Base-by-base conservation (phyloP, 2,329 filamentous ascomycete species). In the Teratosphaeria zuluensis region DNA sequence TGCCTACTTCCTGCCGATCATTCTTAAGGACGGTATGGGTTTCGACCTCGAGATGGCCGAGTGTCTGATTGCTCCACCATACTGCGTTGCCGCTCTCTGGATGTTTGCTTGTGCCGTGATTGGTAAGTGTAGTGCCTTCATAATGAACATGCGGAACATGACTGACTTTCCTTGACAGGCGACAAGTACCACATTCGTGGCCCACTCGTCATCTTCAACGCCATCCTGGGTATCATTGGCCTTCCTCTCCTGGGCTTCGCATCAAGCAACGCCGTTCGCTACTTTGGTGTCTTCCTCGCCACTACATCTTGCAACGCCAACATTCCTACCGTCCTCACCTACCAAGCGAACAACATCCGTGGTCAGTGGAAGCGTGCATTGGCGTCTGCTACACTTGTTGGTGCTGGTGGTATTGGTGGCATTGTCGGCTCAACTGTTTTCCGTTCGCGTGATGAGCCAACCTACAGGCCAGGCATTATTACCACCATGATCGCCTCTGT, bases 321-420 rank as follows among this genome's bases (percentile, higher is more conserved):
- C 70, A 79, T 92, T 4, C 90, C 90, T 0, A 79, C 84, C 1
- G 78, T 84, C 53, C 84, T 95, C 77, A 82, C 88, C 0, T 94
- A 90, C 75, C 89, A 92, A 75, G 88, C 89, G 51, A 94, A 92
- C 75, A 95, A 95, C 73, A 87, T 95, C 68, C 85, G 88, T 56
- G 90, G 89, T 0, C 89, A 94, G 75, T 95, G 89, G 89, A 95
- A 92, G 76, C 84, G 90, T 54, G 89, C 89, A 0, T 86, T 94
- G 65, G 86, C 84, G 70, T 88, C 84, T 60, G 88, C 89, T 2
- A 87, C 85, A 0, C 80, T 92, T 1, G 87, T 94, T 3, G 87
- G 86, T 1, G 84, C 88, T 55, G 89, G 89, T 7, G 89, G 88
- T 2, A 77, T 95, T 30, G 90, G 90, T 42, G 89, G 90, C 35